phyloP scores from a whole-genome alignment of 768 basidiomycete species.

The Russula olivacea region DNA sequence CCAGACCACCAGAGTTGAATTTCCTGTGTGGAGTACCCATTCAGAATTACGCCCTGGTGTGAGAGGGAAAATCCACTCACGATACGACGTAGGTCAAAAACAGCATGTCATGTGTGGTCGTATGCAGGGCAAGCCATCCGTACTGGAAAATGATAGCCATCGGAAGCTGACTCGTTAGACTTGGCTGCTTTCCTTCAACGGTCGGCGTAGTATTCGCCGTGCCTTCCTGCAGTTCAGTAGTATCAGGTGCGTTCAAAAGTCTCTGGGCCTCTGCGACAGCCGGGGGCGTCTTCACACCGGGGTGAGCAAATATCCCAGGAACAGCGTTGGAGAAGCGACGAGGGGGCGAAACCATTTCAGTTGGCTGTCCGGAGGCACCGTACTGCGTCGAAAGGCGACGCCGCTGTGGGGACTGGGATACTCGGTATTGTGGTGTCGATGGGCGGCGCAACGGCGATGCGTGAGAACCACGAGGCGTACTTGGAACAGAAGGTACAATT shows the following conservation, averaged over 20 bases:
- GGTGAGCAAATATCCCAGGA: constrained; percentile 78
- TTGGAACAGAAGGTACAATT: constrained; percentile 13
- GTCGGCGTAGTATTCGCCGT: constrained; percentile 37
- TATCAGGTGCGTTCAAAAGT: constrained; percentile 36
- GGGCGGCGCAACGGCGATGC: constrained; percentile 22
- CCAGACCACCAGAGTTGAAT: constrained; percentile 82
- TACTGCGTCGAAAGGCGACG: constrained; percentile 24
- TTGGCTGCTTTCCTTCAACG: constrained; percentile 50
- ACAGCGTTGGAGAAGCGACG: constrained; percentile 54
- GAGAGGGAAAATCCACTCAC: constrained; percentile 41
- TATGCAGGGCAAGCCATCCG: constrained; percentile 81
- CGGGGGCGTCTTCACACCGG: constrained; percentile 73
- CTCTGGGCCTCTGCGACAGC: constrained; percentile 71
- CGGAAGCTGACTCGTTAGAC: constrained; percentile 70
- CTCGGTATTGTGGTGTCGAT: constrained; percentile 22
- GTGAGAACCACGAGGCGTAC: constrained; percentile 14
- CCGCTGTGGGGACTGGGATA: constrained; percentile 17
- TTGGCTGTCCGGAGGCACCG: constrained; percentile 22
- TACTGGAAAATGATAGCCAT: constrained; percentile 85
- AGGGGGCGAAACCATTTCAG: constrained; percentile 35
- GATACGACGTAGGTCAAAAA: constrained; percentile 90
- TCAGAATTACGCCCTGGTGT: constrained; percentile 8
- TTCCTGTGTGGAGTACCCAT: constrained; percentile 42
- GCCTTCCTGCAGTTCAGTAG: constrained; percentile 36
- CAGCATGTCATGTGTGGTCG: constrained; percentile 84